A percentile compares a stretch with the other conserved stretches of the same genome.
phyloP scores from a whole-genome alignment of 176 grass and related monocot genomes.

The Zoysia japonica region DNA sequence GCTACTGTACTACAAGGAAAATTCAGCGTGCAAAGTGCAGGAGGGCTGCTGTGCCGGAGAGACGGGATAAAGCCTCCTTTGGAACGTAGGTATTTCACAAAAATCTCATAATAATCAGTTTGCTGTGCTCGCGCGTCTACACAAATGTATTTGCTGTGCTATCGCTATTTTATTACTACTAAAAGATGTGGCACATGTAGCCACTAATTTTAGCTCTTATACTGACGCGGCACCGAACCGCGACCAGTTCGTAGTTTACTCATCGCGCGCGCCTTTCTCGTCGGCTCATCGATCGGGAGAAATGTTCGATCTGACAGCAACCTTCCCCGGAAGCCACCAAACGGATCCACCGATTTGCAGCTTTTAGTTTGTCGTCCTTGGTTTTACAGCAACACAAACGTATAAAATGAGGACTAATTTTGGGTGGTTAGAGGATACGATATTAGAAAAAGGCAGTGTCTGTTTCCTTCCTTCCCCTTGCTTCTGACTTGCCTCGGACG shows the following conservation, averaged over 20 bases:
- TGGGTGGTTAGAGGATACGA: slow-evolving; percentile 15
- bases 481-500: slow-evolving; percentile 14
- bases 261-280: background rate
- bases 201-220: background rate
- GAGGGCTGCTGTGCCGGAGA: slow-evolving; percentile 9
- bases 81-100: too few relatives aligned
- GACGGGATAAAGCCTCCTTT: background rate
- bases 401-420: background rate
- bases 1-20: background rate
- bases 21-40: slow-evolving; percentile 1
- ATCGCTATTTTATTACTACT: background rate
- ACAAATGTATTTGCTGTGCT: slow-evolving; percentile 27
- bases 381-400: slow-evolving; percentile 32
- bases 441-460: slow-evolving; percentile 5
- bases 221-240: slow-evolving; percentile 33
- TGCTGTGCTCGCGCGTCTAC: slow-evolving; percentile 40
- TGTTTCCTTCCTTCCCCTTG: slow-evolving; percentile 30
- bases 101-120: too few relatives aligned
- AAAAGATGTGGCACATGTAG: background rate
- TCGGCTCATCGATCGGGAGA: background rate
- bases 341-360: slow-evolving; percentile 34
- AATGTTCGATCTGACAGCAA: slow-evolving; percentile 31
- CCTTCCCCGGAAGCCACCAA: slow-evolving; percentile 42
- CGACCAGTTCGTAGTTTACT: slow-evolving; percentile 33
- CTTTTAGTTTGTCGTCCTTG: slow-evolving; percentile 22